Conservation (phyloP, 768 basidiomycete species). For the Psilocybe sp. region DNA sequence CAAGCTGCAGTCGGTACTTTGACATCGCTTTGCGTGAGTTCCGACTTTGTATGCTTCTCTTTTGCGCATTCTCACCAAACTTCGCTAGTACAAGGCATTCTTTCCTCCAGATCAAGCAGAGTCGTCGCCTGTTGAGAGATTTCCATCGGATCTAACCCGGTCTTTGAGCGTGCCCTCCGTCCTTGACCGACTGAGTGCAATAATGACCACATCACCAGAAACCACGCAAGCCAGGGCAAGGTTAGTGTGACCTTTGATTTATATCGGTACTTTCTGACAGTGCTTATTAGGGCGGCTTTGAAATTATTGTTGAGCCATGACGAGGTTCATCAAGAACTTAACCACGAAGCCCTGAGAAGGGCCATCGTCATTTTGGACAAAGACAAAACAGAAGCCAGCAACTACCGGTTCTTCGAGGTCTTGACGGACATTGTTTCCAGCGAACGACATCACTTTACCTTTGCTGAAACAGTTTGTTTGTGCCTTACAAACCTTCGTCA, state of each 20-base stretch:
- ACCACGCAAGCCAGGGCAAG: conserved; percentile 56
- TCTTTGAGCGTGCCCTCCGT: conserved; percentile 50
- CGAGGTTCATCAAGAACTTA: conserved; percentile 50
- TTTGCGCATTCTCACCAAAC: conserved; percentile 3
- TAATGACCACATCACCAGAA: conserved; percentile 58
- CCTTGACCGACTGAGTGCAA: conserved; percentile 66
- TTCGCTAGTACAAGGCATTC: conserved; percentile 70
- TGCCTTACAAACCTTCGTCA: conserved; percentile 86
- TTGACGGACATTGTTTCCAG: conserved; percentile 68
- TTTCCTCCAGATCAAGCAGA: conserved; percentile 59
- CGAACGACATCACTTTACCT: conserved; percentile 59
- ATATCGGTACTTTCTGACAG: neutral
- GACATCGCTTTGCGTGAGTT: conserved; percentile 83
- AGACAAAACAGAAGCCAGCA: conserved; percentile 52
- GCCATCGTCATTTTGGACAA: conserved; percentile 53
- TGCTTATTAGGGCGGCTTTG: conserved; percentile 64
- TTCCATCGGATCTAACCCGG: conserved; percentile 45
- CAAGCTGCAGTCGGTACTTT: conserved; percentile 84
- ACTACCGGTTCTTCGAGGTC: conserved; percentile 73
- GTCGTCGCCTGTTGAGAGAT: conserved; percentile 62
- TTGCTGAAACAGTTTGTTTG: conserved; percentile 73
- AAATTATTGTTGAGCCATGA: conserved; percentile 62
- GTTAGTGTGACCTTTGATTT: conserved; percentile 38
- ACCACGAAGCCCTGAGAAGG: conserved; percentile 64
- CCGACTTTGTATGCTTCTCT: neutral